These are phyloP conservation scores for Selenicereus undatus DNA, from an alignment of 148 eudicot species.

Conservation along the genomic window DNA sequence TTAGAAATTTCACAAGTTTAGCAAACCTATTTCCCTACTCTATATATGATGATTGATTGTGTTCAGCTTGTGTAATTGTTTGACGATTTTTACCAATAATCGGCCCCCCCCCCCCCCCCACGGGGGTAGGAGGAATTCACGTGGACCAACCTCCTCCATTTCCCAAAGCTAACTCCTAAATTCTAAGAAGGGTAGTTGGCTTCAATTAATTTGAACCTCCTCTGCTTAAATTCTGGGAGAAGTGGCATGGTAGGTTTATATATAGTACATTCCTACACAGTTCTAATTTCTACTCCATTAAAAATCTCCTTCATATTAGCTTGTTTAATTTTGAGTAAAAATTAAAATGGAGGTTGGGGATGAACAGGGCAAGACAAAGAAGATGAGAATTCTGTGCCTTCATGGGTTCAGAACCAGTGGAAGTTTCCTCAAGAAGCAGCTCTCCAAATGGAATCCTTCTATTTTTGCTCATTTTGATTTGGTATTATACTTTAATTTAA, in stretches of 20 bases:
- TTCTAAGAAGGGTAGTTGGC: conserved; percentile 17
- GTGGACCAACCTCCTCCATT: conserved; percentile 7
- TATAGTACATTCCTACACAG: too few species aligned
- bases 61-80: too few species aligned
- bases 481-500: conserved; percentile 29
- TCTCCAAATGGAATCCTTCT: conserved; percentile 79
- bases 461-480: conserved; percentile 55
- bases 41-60: too few species aligned
- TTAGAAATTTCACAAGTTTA: too few species aligned
- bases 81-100: too few species aligned
- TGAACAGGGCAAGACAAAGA: conserved; percentile 46
- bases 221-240: too few species aligned
- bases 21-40: too few species aligned
- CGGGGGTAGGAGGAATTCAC: not conserved
- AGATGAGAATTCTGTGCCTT: conserved; percentile 67
- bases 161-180: conserved; percentile 8
- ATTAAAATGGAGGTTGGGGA: conserved; percentile 31
- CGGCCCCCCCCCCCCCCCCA: too few species aligned
- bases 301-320: not conserved
- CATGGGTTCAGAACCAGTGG: conserved; percentile 96
- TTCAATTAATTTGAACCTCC: too few species aligned
- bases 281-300: not conserved
- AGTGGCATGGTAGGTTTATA: too few species aligned
- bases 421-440: conserved; percentile 63
- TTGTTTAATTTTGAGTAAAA: not conserved